Base-by-base conservation (phyloP, 2,329 filamentous ascomycete genomes). In the Alternaria angustiovoidea region DNA sequence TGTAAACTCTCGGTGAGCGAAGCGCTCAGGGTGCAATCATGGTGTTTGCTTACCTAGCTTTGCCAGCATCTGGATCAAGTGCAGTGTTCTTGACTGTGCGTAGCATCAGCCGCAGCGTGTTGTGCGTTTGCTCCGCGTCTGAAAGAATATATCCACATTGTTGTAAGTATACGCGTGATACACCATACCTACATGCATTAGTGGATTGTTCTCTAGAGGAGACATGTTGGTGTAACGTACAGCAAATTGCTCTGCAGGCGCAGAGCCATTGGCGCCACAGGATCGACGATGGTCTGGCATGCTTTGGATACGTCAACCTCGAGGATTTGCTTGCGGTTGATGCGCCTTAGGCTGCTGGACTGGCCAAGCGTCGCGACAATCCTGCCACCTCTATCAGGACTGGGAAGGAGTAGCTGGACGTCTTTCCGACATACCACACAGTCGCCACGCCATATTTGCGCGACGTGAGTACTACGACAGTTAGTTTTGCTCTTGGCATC, bases 381-480 rank as follows among this genome's bases (percentile, higher is more conserved):
- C 94, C 94, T 97, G 64, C 41, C 52, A 42, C 38, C 56, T 38
- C 22, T 65, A 64, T 78, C 53, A 80, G 71, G 41, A n/a, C 9
- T 41, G 18, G 22, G 32, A 54, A 54, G 18, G 46, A 26, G 46
- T 34, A 38, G 20, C 18, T 28, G 28, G 28, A n/a, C 16, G 52
- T 22, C 11, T 32, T 39, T 12, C 2, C 12, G 24, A 73, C 86
- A 72, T 84, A 96, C 94, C 95, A 99, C 61, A 99, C 90, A 2
- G 94, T 99, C 14, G 94, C 91, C 58, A 99, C 91, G 57, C 95
- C 95, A 86, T 97, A 91, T 76, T 95, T 90, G 74, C 89, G 89
- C 63, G 87, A 94, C 4, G 89, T 95, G 56, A 99, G 87, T 61
- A 99, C 87, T 89, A 51, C 32, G 22, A 57, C 36, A 4, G 63